Conservation (phyloP, 148 eudicot species). For the Oxyria digyna region DNA sequence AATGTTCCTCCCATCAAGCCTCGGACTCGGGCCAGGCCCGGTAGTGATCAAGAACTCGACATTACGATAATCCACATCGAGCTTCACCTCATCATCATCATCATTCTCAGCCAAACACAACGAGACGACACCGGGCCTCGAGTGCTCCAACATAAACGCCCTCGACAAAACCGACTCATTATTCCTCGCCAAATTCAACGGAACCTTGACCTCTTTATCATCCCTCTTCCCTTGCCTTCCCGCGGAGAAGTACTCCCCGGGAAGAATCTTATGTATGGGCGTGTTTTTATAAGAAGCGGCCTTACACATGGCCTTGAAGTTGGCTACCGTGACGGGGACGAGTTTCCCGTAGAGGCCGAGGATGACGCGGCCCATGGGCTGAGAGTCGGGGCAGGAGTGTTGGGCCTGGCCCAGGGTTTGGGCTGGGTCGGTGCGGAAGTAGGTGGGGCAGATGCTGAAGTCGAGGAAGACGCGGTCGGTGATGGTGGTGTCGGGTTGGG, state of each 20-base stretch:
- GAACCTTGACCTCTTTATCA: conserved; percentile 47
- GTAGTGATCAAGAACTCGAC: conserved; percentile 95
- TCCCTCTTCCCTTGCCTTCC: conserved; percentile 75
- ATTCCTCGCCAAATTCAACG: conserved; percentile 37
- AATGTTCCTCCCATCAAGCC: conserved; percentile 74
- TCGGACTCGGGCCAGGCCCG: conserved; percentile 90
- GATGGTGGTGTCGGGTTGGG: no score
- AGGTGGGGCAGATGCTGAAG: no score
- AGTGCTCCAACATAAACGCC: conserved; percentile 67
- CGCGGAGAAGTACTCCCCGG: conserved; percentile 66
- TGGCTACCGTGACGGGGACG: no score
- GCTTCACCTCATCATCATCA: conserved; percentile 78
- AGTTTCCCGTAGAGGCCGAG: no score
- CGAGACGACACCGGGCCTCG: conserved; percentile 58
- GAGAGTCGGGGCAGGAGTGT: no score
- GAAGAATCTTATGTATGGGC: conserved; percentile 65
- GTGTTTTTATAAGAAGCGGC: conserved; percentile 70
- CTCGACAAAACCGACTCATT: conserved; percentile 49
- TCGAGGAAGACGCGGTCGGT: no score
- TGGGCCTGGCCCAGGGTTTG: no score
- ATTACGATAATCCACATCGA: conserved; percentile 59
- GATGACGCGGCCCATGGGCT: no score
- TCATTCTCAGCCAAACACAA: conserved; percentile 73
- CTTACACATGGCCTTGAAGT: no score
- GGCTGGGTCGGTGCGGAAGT: no score